Evolutionary conservation across 2,329 filamentous ascomycete genomes (phyloP), one percentile per base, ranked within the genome.

Genomic region (Pestalotiopsis fici): DNA sequence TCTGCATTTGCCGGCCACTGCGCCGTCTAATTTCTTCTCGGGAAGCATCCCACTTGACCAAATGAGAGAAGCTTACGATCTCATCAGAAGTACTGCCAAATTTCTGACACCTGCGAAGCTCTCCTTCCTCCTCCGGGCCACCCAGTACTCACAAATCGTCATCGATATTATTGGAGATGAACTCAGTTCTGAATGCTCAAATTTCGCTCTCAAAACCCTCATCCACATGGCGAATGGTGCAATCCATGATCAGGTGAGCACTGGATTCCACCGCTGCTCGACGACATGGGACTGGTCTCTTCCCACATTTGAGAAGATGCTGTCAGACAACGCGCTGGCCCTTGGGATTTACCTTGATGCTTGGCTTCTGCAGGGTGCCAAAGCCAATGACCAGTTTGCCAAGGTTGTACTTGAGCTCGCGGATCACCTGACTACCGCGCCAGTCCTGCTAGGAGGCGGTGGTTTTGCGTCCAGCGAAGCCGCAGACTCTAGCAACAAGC

Each of bases 251-350:
- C 87, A 89, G 66, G 76, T 89, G 9, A 85, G 86, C 1, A 83
- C 82, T 6, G 87, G 87, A 3, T 89, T 89, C 71, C 81, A 85
- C 43, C 88, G 95, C 64, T 98, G 97, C 77, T 97, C 94, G 15
- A 92, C 97, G 7, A 98, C 95, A 0, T 84, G 90, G 15, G 93
- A 98, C 79, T 99, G 96, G 96, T 93, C 92, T 70, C 83, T 98
- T 59, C 96, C 96, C 12, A 95, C 97, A 78, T 99, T 98, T 74
- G 96, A 99, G 82, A 98, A 98, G 83, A 94, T 98, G 87, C 87
- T 98, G 11, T 94, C 94, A 65, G 96, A 98, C 76, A 97, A 99
- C 74, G 91, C 93, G 0, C 91, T 98, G 72, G 85, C 98, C 1
- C 82, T 99, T 2, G 87, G 91, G 27, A 85, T 96, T 6, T 98